Conservation (phyloP, 331 rosid species). For the Quercus phellos region DNA sequence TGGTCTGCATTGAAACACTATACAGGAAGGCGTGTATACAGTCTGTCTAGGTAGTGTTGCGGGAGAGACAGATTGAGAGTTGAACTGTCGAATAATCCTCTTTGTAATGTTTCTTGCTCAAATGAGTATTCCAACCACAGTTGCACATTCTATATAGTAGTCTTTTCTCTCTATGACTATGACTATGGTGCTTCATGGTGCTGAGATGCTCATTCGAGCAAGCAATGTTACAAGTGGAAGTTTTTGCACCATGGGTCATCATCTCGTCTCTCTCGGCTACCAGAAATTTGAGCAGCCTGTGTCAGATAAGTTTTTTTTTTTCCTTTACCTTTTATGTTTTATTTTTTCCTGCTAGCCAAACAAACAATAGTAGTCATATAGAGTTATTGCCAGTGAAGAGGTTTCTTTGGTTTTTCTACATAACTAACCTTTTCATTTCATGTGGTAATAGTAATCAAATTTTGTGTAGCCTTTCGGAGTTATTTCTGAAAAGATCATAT, state of each 20-base stretch:
- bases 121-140: slow-evolving; percentile 79
- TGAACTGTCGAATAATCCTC: slow-evolving; percentile 7
- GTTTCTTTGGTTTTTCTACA: too few species aligned
- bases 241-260: background rate
- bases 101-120: slow-evolving; percentile 82
- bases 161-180: background rate
- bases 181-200: background rate
- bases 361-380: background rate
- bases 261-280: background rate
- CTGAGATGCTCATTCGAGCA: slow-evolving; percentile 63
- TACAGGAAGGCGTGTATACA: too few species aligned
- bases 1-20: too few species aligned
- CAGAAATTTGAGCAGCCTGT: background rate
- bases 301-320: slow-evolving; percentile 3
- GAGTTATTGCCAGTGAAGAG: too few species aligned
- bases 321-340: background rate
- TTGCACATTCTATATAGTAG: background rate
- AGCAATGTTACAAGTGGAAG: slow-evolving; percentile 52
- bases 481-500: too few species aligned
- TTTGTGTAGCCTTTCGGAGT: too few species aligned
- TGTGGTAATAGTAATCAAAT: too few species aligned
- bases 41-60: too few species aligned
- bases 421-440: too few species aligned
- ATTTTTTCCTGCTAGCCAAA: background rate
- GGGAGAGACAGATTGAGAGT: background rate